Conservation (phyloP, 2,329 filamentous ascomycete genomes). For the Aspergillus intermedius region DNA sequence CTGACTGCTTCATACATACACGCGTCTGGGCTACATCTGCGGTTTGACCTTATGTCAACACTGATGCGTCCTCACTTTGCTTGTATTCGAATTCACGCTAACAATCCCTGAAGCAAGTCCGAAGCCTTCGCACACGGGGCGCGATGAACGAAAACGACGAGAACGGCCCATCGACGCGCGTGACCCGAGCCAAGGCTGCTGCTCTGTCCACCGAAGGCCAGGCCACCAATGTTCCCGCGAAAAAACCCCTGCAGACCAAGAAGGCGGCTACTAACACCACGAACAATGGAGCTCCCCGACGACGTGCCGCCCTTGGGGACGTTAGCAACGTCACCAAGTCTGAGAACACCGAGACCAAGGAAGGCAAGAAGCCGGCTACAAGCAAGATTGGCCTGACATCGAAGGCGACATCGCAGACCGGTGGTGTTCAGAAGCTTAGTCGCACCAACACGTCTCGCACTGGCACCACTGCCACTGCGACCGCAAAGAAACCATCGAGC, state of each 20-base stretch:
- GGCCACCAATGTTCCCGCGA: conserved; percentile 55
- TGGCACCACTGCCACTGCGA: conserved; percentile 52
- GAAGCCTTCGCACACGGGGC: conserved; percentile 65
- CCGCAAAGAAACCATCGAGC: conserved; percentile 53
- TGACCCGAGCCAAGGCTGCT: conserved; percentile 89
- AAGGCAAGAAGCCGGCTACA: conserved; percentile 65
- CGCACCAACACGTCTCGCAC: conserved; percentile 56
- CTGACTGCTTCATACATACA: conserved; percentile 7
- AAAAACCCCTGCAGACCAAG: conserved; percentile 64
- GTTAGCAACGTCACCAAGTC: conserved; percentile 87
- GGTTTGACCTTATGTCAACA: not conserved
- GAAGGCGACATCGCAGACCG: conserved; percentile 69
- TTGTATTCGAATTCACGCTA: not conserved
- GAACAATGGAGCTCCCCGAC: conserved; percentile 52
- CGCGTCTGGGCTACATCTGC: not conserved
- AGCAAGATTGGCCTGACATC: conserved; percentile 65
- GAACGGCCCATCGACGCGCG: conserved; percentile 70
- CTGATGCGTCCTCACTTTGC: not conserved
- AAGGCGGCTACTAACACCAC: conserved; percentile 49
- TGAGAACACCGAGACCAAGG: conserved; percentile 51
- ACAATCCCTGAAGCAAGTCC: conserved; percentile 46
- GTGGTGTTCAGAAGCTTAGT: conserved; percentile 71
- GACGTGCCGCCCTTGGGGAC: conserved; percentile 82
- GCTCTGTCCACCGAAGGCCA: conserved; percentile 47
- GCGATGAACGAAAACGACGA: conserved; percentile 93